Base-by-base conservation (phyloP, 2,329 filamentous ascomycete genomes). In the Paramyrothecium sp. region DNA sequence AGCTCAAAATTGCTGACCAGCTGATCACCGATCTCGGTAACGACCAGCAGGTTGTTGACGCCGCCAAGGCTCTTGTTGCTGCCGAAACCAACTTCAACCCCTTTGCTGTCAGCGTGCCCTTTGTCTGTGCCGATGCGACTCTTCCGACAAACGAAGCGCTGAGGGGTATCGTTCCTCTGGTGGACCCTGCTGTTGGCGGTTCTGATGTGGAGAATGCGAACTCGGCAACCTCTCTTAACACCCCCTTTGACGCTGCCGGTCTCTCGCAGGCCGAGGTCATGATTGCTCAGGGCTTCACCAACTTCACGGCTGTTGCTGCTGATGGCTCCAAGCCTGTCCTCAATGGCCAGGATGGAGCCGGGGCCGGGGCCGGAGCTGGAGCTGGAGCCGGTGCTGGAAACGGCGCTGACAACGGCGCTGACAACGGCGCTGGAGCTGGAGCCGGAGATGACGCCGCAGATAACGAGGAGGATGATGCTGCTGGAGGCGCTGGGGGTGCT, bases 21-120 rank as follows among this genome's bases (percentile, higher is more conserved):
- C 88, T 90, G 67, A 79, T 89, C 60, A 66, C 78, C 10, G 72
- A 83, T 54, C 85, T 89, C 34, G 88, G 87, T 54, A 80, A 74
- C 50, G 83, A 84, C 63, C 72, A 79, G n/a, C 74, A 80, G 59
- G 85, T 87, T 61, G 76, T 90, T 57, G 78, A 80, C 16, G 87
- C 84, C 20, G 88, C 88, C 19, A 80, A 80, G 57, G 81, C 81
- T 17, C 79, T 89, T 41, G 87, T 89, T 16, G 81, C 83, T 23
- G 87, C 87, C 3, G 87, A 89, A 78, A 86, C 89, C 73, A 90
- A 90, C 81, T 89, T 89, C 77, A 90, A 90, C 76, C 86, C 85
- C 54, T 89, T 86, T 62, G 82, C 73, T 56, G 80, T 82, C 60
- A 75, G 75, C 65, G 78, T 85, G 34, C 86, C 84, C 19, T 84